Evolutionary conservation across 106 monocot species (phyloP), one percentile per base, ranked within the genome.

Genomic region (Agapanthus africanus): DNA sequence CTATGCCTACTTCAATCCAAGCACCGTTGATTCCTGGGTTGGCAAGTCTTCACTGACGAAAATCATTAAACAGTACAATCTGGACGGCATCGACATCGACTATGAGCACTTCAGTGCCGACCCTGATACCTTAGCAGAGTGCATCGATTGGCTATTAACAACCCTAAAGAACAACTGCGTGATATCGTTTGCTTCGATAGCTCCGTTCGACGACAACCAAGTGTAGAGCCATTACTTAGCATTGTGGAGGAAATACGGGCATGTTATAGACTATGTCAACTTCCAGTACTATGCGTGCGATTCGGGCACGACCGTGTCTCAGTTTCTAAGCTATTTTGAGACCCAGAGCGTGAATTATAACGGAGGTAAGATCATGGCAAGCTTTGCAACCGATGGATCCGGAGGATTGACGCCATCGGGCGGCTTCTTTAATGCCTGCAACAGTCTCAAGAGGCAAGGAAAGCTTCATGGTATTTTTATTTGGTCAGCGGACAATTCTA

Each of bases 31-130:
- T 26, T 68, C 77, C 3, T 82, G 82, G 86, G 82, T 87, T 35
- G 34, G 27, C 40, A 87, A 87, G 25, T 41, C 47, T 1, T 82
- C 82, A 0, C 52, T 82, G 1, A 79, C 79, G 0, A 30, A 31
- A 6, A 82, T 82, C 37, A 82, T 87, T 22, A 35, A 74, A 23
- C 32, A 71, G 21, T 86, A 82, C 71, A n/a, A 71, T 37, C 65
- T 86, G 16, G 85, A 85, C 18, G 85, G 81, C 54, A 65, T 85
- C 35, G 81, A 85, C 66, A 38, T 85, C 39, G 81, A 86, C 70
- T 86, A 86, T 46, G 82, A 86, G 67, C 67, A 82, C 59, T 86
- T 86, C 71, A 51, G 18, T 4, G 37, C 59, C 18, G 46, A 44
- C n/a, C 41, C 52, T 4, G 65, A 63, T 2, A 76, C 76, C 0